These are phyloP conservation scores for Arxiozyma slooffiae DNA, from an alignment of 1,139 yeast species.

Conservation along the genomic window DNA sequence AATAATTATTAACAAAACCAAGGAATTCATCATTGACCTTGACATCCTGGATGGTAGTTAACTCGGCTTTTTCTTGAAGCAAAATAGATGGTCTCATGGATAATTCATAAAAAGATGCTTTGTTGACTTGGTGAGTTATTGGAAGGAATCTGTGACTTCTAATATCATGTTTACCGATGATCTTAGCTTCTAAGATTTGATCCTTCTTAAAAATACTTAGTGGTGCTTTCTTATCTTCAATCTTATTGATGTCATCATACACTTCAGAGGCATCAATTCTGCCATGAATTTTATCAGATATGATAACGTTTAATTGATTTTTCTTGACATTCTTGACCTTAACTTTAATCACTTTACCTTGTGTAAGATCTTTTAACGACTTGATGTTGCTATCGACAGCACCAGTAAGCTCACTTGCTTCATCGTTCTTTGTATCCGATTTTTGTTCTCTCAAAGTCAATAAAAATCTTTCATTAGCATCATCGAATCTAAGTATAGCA, in stretches of 20 bases:
- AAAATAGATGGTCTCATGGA: conserved; percentile 42
- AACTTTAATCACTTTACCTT: conserved; percentile 58
- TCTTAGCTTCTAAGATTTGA: conserved; percentile 49
- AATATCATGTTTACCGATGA: conserved; percentile 72
- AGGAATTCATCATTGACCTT: conserved; percentile 51
- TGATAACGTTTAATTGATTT: conserved; percentile 63
- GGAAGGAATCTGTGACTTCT: conserved; percentile 63
- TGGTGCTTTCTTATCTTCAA: conserved; percentile 52
- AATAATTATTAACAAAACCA: conserved; percentile 54
- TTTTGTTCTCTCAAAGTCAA: conserved; percentile 43
- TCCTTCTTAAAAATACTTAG: conserved; percentile 51
- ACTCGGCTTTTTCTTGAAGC: conserved; percentile 36
- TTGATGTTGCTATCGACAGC: conserved; percentile 52
- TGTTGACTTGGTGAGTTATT: conserved; percentile 50
- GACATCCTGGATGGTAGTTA: conserved; percentile 39
- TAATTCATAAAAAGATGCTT: conserved; percentile 55
- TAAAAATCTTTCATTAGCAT: conserved; percentile 60
- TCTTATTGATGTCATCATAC: conserved; percentile 46
- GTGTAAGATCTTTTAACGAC: conserved; percentile 41
- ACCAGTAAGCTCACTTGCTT: conserved; percentile 32
- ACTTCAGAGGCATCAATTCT: conserved; percentile 70
- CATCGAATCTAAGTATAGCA: conserved; percentile 53
- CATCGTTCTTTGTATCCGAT: conserved; percentile 7
- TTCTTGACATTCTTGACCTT: conserved; percentile 53
- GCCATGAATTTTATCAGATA: conserved; percentile 75